phyloP scores from a whole-genome alignment of 208 protist species.

The Leishmania martiniquensis region DNA sequence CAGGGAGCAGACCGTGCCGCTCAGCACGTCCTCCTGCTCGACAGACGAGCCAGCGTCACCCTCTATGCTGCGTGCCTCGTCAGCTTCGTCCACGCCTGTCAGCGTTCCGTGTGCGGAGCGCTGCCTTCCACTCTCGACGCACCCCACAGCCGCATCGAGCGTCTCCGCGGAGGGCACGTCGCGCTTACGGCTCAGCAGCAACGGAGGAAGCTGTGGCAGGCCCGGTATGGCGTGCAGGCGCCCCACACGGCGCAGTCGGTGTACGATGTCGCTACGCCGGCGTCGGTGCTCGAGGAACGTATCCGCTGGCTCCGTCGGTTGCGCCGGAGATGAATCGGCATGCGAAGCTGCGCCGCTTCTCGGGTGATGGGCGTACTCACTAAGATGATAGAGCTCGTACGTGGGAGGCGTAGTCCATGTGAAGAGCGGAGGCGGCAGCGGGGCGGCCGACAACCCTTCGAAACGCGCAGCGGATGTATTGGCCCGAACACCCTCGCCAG shows the following conservation, averaged over 20 bases:
- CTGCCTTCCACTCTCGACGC: not conserved
- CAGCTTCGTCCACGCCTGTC: not conserved
- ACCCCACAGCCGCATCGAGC: not conserved
- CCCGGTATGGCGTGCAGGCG: slow-evolving; percentile 35
- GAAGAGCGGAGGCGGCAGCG: not conserved
- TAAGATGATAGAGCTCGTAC: slow-evolving; percentile 25
- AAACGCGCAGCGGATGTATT: not conserved
- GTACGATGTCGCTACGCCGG: not conserved
- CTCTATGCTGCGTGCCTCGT: not conserved
- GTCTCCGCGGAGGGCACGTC: not conserved
- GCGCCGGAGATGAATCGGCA: not conserved
- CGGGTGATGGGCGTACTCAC: not conserved
- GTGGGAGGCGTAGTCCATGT: slow-evolving; percentile 19
- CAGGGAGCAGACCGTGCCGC: slow-evolving; percentile 26
- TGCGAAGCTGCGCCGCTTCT: not conserved
- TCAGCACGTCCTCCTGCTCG: not conserved
- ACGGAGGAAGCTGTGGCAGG: slow-evolving; percentile 27
- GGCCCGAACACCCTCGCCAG: not conserved
- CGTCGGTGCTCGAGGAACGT: not conserved
- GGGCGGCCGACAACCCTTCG: not conserved
- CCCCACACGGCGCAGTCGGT: slow-evolving; percentile 9
- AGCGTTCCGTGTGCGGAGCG: not conserved
- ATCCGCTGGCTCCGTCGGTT: not conserved
- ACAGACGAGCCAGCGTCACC: not conserved
- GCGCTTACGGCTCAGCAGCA: not conserved